A percentile compares a stretch with the other conserved stretches of the same genome.
Evolutionary conservation across 2,329 filamentous ascomycete species (phyloP).

Genomic region (Aspergillus quadricinctus): DNA sequence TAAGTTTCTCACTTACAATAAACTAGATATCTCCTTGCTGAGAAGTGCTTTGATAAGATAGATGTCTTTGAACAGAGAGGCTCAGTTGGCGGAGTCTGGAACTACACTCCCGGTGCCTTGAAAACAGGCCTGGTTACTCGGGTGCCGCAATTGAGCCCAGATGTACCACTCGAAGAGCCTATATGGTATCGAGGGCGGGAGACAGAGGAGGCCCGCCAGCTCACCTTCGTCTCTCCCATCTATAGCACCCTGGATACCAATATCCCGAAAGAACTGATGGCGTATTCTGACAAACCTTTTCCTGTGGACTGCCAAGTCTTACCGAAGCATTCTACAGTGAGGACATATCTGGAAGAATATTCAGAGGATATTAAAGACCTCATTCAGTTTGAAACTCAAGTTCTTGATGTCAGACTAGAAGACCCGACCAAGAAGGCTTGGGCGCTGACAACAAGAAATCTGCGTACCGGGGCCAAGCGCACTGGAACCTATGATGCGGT

Average conservation of each 20-base stretch:
- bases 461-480: conserved; percentile 41
- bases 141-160: conserved; percentile 65
- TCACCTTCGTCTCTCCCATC: conserved; percentile 74
- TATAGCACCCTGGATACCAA: conserved; percentile 84
- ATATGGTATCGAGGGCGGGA: conserved; percentile 42
- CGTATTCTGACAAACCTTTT: conserved; percentile 68
- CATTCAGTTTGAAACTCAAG: conserved; percentile 66
- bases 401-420: conserved; percentile 54
- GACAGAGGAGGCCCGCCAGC: conserved; percentile 28
- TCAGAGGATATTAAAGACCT: conserved; percentile 62
- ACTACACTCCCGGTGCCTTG: conserved; percentile 58
- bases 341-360: conserved; percentile 70
- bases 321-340: conserved; percentile 66
- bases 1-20: conserved; percentile 15
- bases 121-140: conserved; percentile 38
- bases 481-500: conserved; percentile 65
- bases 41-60: conserved; percentile 65
- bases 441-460: conserved; percentile 54
- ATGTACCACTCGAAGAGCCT: conserved; percentile 60
- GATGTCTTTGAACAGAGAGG: conserved; percentile 77
- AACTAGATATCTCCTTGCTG: conserved; percentile 64
- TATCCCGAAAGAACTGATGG: conserved; percentile 77
- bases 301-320: conserved; percentile 64
- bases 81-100: conserved; percentile 79
- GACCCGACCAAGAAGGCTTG: conserved; percentile 47